Evolutionary conservation across 23 red algal species (phyloP), one percentile per base, ranked within the genome.

Genomic region (Agarophyton chilense): DNA sequence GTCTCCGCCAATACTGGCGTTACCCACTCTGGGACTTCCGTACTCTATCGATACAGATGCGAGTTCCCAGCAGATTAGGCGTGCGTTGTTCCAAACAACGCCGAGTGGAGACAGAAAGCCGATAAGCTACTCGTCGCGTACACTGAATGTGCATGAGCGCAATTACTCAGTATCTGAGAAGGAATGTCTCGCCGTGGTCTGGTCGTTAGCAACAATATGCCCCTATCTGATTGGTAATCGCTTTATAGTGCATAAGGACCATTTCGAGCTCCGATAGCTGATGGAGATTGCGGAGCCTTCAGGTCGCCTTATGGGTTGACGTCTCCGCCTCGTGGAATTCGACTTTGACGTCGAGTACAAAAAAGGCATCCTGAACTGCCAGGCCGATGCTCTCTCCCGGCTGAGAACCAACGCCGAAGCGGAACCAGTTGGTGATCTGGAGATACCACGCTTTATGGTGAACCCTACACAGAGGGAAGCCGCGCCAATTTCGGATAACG

Each of bases 41-140:
- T 87, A 57, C 60, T 41, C 81, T 10, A n/a, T 83, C 10, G 89
- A 92, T 56, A 52, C 42, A 21, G 78, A 92, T 38, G 54, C 89
- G 17, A 73, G 58, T 0, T 26, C n/a, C n/a, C 50, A 82, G 16
- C 25, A 74, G 6, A 29, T 92, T 8, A 77, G 60, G 10, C 72
- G 63, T 4, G 58, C 60, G 10, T 49, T 92, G 31, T 83, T 73
- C 12, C 78, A 92, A 22, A 41, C 47, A 35, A 19, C 36, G 10
- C n/a, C 1, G 2, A 3, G 35, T 18, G 72, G 78, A 31, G 52
- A 72, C 13, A 28, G 34, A 14, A 31, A 49, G 9, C 82, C 81
- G 7, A 21, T 94, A 29, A 56, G 35, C 0, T 94, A 75, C 44
- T 52, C 34, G 43, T 61, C 65, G n/a, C 22, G 82, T 22, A 10